These are phyloP conservation scores for Podila clonocystis DNA, from an alignment of 192 early-diverging fungal species.

Conservation along the genomic window DNA sequence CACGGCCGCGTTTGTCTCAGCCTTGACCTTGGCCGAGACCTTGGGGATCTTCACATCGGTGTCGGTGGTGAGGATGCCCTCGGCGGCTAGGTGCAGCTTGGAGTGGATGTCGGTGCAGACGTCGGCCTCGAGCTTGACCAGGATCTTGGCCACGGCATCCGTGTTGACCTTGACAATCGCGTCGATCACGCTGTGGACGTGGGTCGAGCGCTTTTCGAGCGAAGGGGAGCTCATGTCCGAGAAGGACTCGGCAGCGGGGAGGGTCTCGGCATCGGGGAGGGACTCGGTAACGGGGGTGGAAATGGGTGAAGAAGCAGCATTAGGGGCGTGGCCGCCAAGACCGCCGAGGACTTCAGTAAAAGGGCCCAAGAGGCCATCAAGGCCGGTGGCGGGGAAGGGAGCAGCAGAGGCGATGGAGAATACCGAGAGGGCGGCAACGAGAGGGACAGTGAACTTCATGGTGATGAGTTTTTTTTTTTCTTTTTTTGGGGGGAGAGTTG, in stretches of 20 bases:
- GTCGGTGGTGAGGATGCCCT: constrained; percentile 1
- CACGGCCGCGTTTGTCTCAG: constrained; percentile 4
- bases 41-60: not conserved
- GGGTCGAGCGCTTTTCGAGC: no score
- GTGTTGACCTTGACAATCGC: no score
- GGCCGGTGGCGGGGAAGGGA: not conserved
- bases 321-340: not conserved
- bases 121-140: not conserved
- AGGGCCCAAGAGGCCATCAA: no score
- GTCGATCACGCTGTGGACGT: no score
- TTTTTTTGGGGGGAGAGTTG: not conserved
- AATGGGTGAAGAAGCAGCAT: not conserved
- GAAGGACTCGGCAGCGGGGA: no score
- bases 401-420: not conserved
- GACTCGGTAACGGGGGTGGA: constrained; percentile 15
- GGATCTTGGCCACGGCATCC: no score
- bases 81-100: constrained; percentile 5
- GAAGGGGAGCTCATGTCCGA: no score
- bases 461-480: not conserved
- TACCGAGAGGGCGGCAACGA: not conserved
- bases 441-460: not conserved
- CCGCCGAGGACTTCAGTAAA: no score
- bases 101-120: constrained; percentile 21
- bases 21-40: constrained; percentile 7
- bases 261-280: not conserved